These are phyloP conservation scores for Pythium diclinum DNA, from an alignment of 352 stramenopile genomes.

Conservation along the genomic window DNA sequence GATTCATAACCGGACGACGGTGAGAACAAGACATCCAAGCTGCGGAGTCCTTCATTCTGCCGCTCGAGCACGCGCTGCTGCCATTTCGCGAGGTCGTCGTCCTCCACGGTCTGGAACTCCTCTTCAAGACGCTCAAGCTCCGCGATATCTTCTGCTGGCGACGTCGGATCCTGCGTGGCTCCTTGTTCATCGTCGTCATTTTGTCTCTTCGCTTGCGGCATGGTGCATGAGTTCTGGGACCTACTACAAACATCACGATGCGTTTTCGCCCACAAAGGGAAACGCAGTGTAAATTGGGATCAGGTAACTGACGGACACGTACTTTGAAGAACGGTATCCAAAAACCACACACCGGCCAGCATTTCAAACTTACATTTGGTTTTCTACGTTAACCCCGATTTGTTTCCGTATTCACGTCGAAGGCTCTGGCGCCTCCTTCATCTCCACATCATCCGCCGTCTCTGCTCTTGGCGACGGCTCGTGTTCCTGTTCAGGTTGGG, in stretches of 20 bases:
- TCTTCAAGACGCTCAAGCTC: conserved; percentile 15
- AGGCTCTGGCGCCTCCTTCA: conserved; percentile 10
- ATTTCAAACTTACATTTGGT: conserved; percentile 6
- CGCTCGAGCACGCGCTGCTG: conserved; percentile 56
- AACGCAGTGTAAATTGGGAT: not conserved
- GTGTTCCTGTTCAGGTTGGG: conserved; percentile 17
- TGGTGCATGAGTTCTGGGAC: not conserved
- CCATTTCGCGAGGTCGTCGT: conserved; percentile 34
- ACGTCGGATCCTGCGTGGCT: not conserved
- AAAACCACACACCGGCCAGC: not conserved
- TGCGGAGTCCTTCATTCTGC: conserved; percentile 31
- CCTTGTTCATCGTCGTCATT: not conserved
- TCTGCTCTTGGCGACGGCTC: conserved; percentile 1
- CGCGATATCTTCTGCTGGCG: not conserved
- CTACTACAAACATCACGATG: too few species aligned
- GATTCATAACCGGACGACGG: conserved; percentile 35
- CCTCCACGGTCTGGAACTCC: conserved; percentile 4
- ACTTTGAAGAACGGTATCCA: too few species aligned
- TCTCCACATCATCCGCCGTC: conserved; percentile 21
- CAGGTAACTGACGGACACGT: not conserved
- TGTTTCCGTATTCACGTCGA: conserved; percentile 4
- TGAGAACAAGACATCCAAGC: conserved; percentile 18
- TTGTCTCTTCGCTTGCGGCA: not conserved
- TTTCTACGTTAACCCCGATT: conserved; percentile 8
- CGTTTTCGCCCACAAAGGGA: not conserved